These are phyloP conservation scores for Asterochloris erici DNA, from an alignment of 139 green algal species.

Conservation along the genomic window DNA sequence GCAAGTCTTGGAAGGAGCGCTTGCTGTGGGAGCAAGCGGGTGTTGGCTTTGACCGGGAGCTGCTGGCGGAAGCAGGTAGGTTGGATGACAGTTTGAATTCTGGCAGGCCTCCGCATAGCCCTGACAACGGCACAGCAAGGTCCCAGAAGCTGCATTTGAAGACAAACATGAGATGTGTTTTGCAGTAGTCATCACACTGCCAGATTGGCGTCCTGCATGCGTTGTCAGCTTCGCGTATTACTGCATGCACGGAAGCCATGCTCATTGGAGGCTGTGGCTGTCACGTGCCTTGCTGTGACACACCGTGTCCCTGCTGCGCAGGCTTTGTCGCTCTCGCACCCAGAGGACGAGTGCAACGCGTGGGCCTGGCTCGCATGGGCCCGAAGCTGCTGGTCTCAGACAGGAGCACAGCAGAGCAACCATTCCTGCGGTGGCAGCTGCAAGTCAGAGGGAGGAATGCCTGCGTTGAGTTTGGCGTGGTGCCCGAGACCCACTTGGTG, in stretches of 20 bases:
- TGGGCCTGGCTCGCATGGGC: neutral
- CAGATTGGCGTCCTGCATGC: too few species aligned
- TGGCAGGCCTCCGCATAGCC: neutral
- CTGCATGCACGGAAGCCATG: neutral
- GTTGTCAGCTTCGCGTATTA: neutral
- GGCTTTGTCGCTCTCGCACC: neutral
- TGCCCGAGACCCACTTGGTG: neutral
- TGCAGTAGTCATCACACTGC: neutral
- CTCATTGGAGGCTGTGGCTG: neutral
- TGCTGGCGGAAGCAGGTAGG: neutral
- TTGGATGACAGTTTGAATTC: neutral
- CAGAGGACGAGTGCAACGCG: too few species aligned
- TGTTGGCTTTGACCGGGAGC: neutral
- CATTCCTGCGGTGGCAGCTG: neutral
- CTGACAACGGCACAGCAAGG: too few species aligned
- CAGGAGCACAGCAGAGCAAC: neutral
- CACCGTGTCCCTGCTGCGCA: neutral
- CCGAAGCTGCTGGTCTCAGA: neutral
- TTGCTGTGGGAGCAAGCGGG: neutral
- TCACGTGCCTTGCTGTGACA: too few species aligned
- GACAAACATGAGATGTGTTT: neutral
- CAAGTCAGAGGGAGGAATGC: neutral
- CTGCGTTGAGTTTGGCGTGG: conserved; percentile 2
- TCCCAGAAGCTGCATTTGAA: neutral
- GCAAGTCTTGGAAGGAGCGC: neutral